Evolutionary conservation across 2,329 filamentous ascomycete genomes (phyloP), one percentile per base, ranked within the genome.

Genomic region (Eutypella sp.): DNA sequence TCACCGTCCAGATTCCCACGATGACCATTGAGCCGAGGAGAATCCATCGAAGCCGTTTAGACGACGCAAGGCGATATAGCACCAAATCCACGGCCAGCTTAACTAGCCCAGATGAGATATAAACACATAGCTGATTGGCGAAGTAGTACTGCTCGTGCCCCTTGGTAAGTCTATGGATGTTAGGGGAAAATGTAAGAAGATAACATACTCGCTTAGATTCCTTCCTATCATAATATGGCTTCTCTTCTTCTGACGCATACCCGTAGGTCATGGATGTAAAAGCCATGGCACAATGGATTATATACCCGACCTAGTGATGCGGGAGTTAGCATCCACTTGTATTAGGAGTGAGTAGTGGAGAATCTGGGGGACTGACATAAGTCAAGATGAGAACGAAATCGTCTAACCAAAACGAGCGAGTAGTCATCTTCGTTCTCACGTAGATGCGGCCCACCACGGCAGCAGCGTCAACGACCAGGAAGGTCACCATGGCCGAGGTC

Each of bases 11-110:
- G 27, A 55, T 43, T 5, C 47, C 52, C 6, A 62, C 59, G 27
- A 62, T 34, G 10, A 53, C 51, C 41, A 61, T 60, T 1, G 61
- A 63, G 3, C 36, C 48, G 39, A 59, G 47, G 18, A 65, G 47
- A 4, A 56, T 27, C 44, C 50, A 45, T 4, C 57, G 57, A 16
- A 62, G 38, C 3, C 48, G 47, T 36, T 46, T 57, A 1, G 55
- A 53, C 15, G 53, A 47, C 9, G 59, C 53, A 2, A 65, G 53
- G 11, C 62, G 61, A 46, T 58, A 59, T 20, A 65, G 57, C 10
- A 65, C 61, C n/a, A 64, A 52, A 3, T 61, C 61, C 10, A 64
- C 61, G 7, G 61, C 62, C 29, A 64, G 40, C 50, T 64, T 65
- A 16, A 63, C 57, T 2, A 65, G 41, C 7, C 62, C 62, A 5